Conservation (phyloP, 2,329 filamentous ascomycete genomes). For the Dactylella cylindrospora region DNA sequence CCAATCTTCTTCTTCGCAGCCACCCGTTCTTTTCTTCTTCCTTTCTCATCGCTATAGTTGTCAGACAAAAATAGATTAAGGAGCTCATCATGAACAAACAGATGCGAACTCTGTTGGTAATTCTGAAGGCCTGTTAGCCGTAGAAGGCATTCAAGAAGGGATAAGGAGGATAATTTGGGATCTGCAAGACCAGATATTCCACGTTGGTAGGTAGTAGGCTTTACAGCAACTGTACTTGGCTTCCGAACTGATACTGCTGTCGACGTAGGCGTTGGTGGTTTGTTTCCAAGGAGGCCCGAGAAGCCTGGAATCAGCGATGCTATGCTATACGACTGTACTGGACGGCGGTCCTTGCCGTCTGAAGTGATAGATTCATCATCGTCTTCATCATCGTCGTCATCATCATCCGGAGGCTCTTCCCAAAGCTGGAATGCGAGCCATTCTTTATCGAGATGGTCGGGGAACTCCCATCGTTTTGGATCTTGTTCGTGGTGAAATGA, state of each 20-base stretch:
- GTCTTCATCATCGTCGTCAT: constrained; percentile 56
- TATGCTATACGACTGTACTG: constrained; percentile 19
- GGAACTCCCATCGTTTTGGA: constrained; percentile 62
- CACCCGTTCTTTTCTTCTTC: constrained; percentile 45
- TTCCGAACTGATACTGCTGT: constrained; percentile 22
- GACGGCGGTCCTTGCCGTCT: constrained; percentile 3
- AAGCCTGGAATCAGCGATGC: constrained; percentile 38
- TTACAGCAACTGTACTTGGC: constrained; percentile 50
- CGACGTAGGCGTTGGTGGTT: constrained; percentile 31
- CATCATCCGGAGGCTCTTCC: constrained; percentile 61
- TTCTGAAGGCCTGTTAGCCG: constrained; percentile 85
- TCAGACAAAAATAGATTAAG: constrained; percentile 75
- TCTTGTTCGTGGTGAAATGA: constrained; percentile 50
- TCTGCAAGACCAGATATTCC: constrained; percentile 56
- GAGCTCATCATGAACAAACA: constrained; percentile 87
- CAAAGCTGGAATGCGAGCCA: constrained; percentile 92
- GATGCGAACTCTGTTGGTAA: constrained; percentile 83
- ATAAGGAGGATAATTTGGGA: constrained; percentile 65
- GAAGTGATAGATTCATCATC: constrained; percentile 50
- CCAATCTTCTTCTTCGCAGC: constrained; percentile 47
- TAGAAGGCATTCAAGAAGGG: constrained; percentile 83
- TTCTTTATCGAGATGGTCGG: constrained; percentile 76
- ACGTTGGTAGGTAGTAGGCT: constrained; percentile 60
- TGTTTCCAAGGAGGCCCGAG: constrained; percentile 19
- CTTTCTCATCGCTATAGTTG: constrained; percentile 44